These are phyloP conservation scores for Forsythia viridissima DNA, from an alignment of 257 asterid genomes.

Conservation along the genomic window DNA sequence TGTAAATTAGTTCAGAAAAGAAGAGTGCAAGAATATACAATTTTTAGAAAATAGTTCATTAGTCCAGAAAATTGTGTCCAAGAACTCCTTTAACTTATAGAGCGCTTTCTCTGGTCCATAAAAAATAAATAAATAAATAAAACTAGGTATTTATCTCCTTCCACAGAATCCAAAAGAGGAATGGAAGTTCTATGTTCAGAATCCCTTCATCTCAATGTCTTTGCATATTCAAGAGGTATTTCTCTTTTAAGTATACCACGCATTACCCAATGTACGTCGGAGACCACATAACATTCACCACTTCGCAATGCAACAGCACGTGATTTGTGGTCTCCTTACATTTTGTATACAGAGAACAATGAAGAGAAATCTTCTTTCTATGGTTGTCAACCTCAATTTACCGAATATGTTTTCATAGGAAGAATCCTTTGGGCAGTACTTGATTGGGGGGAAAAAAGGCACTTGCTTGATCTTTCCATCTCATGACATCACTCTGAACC, in stretches of 20 bases:
- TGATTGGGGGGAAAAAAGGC: not conserved
- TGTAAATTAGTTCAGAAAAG: not conserved
- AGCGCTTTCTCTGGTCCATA: not conserved
- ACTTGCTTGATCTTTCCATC: not conserved
- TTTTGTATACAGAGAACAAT: not conserved
- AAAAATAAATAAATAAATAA: not conserved
- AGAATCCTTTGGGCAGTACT: not conserved
- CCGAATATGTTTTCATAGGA: not conserved
- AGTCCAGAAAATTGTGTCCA: not conserved
- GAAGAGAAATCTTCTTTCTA: not conserved
- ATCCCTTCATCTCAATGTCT: not conserved
- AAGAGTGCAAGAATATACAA: not conserved
- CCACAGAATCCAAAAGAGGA: not conserved
- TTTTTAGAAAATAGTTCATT: not conserved
- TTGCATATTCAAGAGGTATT: not conserved
- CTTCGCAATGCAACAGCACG: not conserved
- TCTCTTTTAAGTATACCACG: not conserved
- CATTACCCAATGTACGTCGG: not conserved
- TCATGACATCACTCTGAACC: not conserved
- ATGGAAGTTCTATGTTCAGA: not conserved
- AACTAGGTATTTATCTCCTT: not conserved
- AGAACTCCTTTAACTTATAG: not conserved
- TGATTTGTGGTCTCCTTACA: not conserved
- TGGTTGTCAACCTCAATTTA: not conserved
- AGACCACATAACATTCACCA: not conserved